phyloP scores from a whole-genome alignment of 495 filamentous ascomycete genomes.

The Jackrogersella multiformis region DNA sequence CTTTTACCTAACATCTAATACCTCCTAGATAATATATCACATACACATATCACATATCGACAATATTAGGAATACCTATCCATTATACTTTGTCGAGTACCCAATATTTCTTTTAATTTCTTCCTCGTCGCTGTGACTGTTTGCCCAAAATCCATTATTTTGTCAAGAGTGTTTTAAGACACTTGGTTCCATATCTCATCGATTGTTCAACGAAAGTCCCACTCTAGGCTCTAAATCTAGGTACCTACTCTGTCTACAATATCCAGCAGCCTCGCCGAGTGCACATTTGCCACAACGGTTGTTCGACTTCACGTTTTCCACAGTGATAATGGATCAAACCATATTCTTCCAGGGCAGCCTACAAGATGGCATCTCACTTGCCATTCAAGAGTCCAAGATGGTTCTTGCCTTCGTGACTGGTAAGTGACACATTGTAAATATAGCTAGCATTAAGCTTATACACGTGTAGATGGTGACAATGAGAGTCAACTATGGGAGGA shows the following conservation, averaged over 20 bases:
- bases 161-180: too few species aligned
- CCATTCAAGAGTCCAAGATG: constrained; percentile 67
- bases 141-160: too few species aligned
- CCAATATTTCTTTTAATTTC: too few species aligned
- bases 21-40: too few species aligned
- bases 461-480: constrained; percentile 63
- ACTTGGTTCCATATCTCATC: too few species aligned
- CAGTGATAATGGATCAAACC: constrained; percentile 24
- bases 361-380: constrained; percentile 78
- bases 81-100: too few species aligned
- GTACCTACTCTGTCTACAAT: not conserved
- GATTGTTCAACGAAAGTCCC: not conserved
- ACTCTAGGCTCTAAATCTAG: too few species aligned
- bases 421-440: constrained; percentile 26
- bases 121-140: too few species aligned
- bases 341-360: constrained; percentile 86
- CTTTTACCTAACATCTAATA: too few species aligned
- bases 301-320: not conserved
- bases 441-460: constrained; percentile 5
- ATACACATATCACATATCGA: too few species aligned
- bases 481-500: constrained; percentile 80
- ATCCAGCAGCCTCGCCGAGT: not conserved
- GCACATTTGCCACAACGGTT: not conserved
- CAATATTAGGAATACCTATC: too few species aligned
- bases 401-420: constrained; percentile 63